Evolutionary conservation across 352 stramenopile genomes (phyloP), one percentile per base, ranked within the genome.

Genomic region (Pythium vanterpoolii): DNA sequence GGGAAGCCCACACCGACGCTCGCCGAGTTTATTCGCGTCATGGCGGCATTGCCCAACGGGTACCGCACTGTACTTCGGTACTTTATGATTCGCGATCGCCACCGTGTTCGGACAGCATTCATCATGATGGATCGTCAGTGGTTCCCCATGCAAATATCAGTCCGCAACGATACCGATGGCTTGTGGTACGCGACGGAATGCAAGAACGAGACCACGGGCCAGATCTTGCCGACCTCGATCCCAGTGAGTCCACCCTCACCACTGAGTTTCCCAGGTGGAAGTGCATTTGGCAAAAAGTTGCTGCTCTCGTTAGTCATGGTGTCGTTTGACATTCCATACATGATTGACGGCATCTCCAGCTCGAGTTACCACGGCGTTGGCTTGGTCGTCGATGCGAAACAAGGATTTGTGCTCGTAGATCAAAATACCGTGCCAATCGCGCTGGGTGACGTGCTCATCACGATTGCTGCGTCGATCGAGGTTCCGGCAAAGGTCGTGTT

Each of bases 261-360:
- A 1, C 56, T 92, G 23, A 89, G 76, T 31, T 90, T 92, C 43
- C 82, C 85, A 16, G 83, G 83, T 18, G 77, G 79, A 4, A 87
- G 77, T 45, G 70, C 65, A 8, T 48, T 89, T 1, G 79, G 83
- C 11, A 92, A 90, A 49, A 88, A 89, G 38, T 71, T 89, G 11
- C 56, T 95, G 40, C 48, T 77, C 19, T 93, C 85, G 18, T 75
- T 97, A 2, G 89, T 97, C 13, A 96, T 96, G 87, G 88, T 96
- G 2, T 80, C 80, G n/a, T 96, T 96, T 66, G 86, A 96, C 54
- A 90, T 96, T 46, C 89, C 89, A n/a, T 96, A 95, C 64, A 90
- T 92, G 76, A 77, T 96, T 56, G 90, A 98, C 64, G 90, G 87
- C 19, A 93, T 97, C 53, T 92, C 83, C 19, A 92, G 81, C 65